Percentiles rank a stretch among this genome's conserved stretches.
Evolutionary conservation across 192 early-diverging fungal species (phyloP).

Genomic region (Chytriomyces sp.): DNA sequence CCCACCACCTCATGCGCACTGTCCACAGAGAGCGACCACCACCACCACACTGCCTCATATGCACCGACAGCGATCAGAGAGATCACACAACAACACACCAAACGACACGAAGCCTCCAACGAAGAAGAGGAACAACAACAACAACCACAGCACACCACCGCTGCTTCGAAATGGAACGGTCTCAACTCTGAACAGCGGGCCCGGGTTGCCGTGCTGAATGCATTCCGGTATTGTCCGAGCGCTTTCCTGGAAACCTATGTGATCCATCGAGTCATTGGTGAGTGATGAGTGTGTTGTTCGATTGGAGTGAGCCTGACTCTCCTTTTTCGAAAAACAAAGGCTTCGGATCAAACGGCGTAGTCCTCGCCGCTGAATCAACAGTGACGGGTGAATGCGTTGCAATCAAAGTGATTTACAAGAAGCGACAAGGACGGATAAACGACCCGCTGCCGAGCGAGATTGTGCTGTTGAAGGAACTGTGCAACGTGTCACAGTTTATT

Average conservation of each 20-base stretch:
- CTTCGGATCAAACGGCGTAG: constrained; percentile 33
- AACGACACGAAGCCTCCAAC: too few relatives aligned
- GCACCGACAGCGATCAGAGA: too few relatives aligned
- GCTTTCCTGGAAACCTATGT: not conserved
- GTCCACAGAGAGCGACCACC: too few relatives aligned
- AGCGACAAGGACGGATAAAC: not conserved
- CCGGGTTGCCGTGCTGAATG: constrained; percentile 10
- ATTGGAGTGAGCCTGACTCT: too few relatives aligned
- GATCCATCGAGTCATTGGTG: constrained; percentile 24
- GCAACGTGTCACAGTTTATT: not conserved
- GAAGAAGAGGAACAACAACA: not conserved
- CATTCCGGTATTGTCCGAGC: not conserved
- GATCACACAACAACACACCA: not conserved
- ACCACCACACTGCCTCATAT: not conserved
- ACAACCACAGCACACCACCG: too few relatives aligned
- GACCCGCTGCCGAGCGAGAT: constrained; percentile 2
- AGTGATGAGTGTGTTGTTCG: too few relatives aligned
- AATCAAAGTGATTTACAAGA: constrained; percentile 35
- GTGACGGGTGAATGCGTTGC: not conserved
- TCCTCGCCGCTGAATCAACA: constrained; percentile 14
- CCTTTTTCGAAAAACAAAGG: too few relatives aligned
- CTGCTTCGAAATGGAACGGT: too few relatives aligned
- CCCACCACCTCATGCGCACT: too few relatives aligned
- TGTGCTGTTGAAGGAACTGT: not conserved
- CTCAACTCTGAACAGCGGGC: constrained; percentile 3